phyloP scores from a whole-genome alignment of 768 basidiomycete genomes.

The Xerocomellus amylosporus region DNA sequence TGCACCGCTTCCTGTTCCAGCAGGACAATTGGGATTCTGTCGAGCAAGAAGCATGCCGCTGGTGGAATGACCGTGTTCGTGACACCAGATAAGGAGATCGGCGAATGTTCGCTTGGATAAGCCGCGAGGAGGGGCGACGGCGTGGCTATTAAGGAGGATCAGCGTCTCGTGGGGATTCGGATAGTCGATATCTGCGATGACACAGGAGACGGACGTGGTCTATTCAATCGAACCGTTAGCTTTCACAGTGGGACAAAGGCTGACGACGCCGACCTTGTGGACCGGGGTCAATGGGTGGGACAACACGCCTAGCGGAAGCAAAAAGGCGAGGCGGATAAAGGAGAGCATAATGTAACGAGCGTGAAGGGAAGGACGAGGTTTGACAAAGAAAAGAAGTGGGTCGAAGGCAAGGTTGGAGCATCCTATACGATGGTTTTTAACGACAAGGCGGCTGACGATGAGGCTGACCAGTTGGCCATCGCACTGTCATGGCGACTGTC shows the following conservation, averaged over 20 bases:
- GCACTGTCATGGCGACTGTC: not conserved
- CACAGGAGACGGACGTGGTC: constrained; percentile 15
- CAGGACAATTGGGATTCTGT: constrained; percentile 20
- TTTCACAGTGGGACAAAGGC: no score
- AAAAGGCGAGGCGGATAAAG: constrained; percentile 14
- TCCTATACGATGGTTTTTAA: not conserved
- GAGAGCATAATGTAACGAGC: constrained; percentile 25
- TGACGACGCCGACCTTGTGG: constrained; percentile 5
- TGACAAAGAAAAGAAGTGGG: not conserved
- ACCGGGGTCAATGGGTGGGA: constrained; percentile 18
- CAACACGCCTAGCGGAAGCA: constrained; percentile 18
- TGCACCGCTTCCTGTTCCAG: not conserved
- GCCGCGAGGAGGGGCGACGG: constrained; percentile 21
- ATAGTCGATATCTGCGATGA: constrained; percentile 30
- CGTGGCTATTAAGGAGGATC: constrained; percentile 21
- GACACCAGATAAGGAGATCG: constrained; percentile 31
- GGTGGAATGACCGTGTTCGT: constrained; percentile 12
- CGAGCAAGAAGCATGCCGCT: constrained; percentile 22
- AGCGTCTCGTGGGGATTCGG: constrained; percentile 22
- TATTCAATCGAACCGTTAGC: constrained; percentile 3
- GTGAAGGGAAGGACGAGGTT: not conserved
- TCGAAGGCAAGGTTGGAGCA: not conserved
- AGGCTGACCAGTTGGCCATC: constrained; percentile 7
- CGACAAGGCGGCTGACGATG: constrained; percentile 12
- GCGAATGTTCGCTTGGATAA: constrained; percentile 21